phyloP scores from a whole-genome alignment of 208 protist genomes.

The Pavlovales sp. region DNA sequence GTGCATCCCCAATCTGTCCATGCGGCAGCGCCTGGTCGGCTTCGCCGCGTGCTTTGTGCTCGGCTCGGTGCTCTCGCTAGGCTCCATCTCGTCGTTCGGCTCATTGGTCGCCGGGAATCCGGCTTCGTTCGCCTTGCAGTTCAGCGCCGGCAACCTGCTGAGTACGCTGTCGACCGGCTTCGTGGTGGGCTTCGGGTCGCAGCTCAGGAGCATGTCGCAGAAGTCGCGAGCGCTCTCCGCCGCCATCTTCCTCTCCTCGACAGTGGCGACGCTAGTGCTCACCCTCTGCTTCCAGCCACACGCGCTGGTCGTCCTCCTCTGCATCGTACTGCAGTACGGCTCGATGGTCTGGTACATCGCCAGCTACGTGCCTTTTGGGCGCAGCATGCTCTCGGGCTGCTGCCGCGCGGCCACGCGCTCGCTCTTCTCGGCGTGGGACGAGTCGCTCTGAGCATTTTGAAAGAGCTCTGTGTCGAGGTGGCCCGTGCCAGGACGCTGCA shows the following conservation, averaged over 20 bases:
- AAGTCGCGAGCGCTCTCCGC: background rate
- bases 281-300: background rate
- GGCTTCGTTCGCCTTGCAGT: slow-evolving; percentile 3
- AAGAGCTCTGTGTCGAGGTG: too few species aligned
- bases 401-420: background rate
- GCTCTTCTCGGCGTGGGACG: too few species aligned
- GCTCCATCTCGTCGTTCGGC: background rate
- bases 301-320: background rate
- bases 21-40: slow-evolving; percentile 8
- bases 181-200: background rate
- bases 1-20: background rate
- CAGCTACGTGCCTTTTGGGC: slow-evolving; percentile 1
- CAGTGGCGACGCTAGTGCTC: background rate
- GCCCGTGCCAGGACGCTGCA: too few species aligned
- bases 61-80: background rate
- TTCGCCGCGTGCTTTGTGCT: slow-evolving; percentile 18
- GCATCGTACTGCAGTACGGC: slow-evolving; percentile 1
- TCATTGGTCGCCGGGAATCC: background rate
- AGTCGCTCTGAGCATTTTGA: too few species aligned
- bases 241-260: background rate
- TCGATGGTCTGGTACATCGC: slow-evolving; percentile 10
- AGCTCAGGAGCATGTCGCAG: background rate
- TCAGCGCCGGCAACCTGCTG: slow-evolving; percentile 1
- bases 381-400: background rate
- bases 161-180: background rate